Conservation (phyloP, 179 eudicot genomes). For the Silene vulgaris region DNA sequence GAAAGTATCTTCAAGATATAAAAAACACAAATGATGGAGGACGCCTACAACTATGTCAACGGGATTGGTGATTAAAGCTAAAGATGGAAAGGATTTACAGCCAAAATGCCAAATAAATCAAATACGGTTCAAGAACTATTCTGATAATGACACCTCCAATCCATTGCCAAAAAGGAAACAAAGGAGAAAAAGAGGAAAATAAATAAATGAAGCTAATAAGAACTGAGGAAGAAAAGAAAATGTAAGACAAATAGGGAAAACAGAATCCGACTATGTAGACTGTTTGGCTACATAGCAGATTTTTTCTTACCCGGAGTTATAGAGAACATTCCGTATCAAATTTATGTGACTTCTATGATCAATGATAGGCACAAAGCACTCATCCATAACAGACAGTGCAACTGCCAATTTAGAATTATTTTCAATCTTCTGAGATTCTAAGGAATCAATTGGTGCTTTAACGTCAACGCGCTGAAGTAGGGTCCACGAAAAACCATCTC, state of each 20-base stretch:
- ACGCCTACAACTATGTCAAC: not conserved
- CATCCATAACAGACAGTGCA: slow-evolving; percentile 75
- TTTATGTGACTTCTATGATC: slow-evolving; percentile 74
- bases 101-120: not conserved
- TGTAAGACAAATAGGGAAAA: not conserved
- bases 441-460: slow-evolving; percentile 23
- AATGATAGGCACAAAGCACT: slow-evolving; percentile 80
- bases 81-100: not conserved
- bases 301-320: slow-evolving; percentile 78
- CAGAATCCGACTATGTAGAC: not conserved
- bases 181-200: not conserved
- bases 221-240: not conserved
- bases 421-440: slow-evolving; percentile 43
- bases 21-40: not conserved
- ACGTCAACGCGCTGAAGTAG: slow-evolving; percentile 58
- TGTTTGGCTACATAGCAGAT: slow-evolving; percentile 12
- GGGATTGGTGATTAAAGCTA: no score
- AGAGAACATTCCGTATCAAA: slow-evolving; percentile 64
- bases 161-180: not conserved
- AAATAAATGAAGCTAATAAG: not conserved
- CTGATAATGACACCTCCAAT: not conserved
- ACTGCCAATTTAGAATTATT: slow-evolving; percentile 78
- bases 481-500: slow-evolving; percentile 72
- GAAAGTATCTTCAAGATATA: not conserved
- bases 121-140: not conserved